phyloP scores from a whole-genome alignment of 73 alveolate species.

The Stentor coeruleus region DNA sequence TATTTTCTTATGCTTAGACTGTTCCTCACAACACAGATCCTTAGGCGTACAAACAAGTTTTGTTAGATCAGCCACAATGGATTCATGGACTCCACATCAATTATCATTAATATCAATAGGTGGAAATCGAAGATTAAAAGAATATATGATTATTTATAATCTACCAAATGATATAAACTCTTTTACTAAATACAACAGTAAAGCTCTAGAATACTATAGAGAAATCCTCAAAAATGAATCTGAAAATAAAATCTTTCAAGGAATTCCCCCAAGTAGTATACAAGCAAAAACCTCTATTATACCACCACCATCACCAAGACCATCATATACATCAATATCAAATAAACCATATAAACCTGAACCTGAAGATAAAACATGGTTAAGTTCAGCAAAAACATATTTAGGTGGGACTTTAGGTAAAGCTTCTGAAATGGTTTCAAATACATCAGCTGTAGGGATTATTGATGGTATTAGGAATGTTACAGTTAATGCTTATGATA shows the following conservation, averaged over 20 bases:
- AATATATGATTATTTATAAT: slow-evolving; percentile 52
- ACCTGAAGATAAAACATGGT: slow-evolving; percentile 8
- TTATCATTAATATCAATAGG: slow-evolving; percentile 85
- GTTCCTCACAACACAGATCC: slow-evolving; percentile 82
- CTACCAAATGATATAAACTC: slow-evolving; percentile 19
- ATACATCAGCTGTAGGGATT: not conserved
- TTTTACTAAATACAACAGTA: slow-evolving; percentile 52
- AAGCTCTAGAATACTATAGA: slow-evolving; percentile 78
- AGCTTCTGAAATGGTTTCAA: slow-evolving; percentile 11
- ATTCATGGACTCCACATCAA: slow-evolving; percentile 85
- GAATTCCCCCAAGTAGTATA: not conserved
- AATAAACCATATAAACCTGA: not conserved
- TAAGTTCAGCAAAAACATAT: not conserved
- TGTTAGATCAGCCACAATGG: slow-evolving; percentile 88
- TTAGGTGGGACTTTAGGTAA: not conserved
- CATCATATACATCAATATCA: not conserved
- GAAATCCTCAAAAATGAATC: slow-evolving; percentile 36
- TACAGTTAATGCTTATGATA: not conserved
- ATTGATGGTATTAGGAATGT: not conserved
- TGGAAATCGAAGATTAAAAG: slow-evolving; percentile 84
- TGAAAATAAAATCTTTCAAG: not conserved
- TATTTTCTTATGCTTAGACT: slow-evolving; percentile 72
- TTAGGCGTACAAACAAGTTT: slow-evolving; percentile 80
- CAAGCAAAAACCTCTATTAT: not conserved
- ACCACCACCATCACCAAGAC: not conserved